Evolutionary conservation across 2,329 filamentous ascomycete species (phyloP).

Genomic region (Karstenula rhodostoma): DNA sequence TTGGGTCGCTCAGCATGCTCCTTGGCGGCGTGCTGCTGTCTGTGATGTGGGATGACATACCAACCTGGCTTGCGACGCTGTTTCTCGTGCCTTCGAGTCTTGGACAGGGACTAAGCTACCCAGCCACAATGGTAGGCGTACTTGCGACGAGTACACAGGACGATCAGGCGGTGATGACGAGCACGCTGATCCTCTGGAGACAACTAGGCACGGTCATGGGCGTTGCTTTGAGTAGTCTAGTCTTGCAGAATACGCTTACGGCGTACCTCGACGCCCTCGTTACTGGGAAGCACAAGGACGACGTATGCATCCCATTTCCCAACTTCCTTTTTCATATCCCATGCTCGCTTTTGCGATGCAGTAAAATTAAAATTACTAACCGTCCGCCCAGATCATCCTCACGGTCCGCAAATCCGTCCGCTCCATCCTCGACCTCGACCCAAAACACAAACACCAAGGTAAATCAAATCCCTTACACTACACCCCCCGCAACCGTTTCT

Average conservation of each 20-base stretch:
- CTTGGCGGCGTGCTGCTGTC: constrained; percentile 47
- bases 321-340: neutral
- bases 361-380: constrained; percentile 14
- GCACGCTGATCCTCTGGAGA: constrained; percentile 75
- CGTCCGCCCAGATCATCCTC: constrained; percentile 49
- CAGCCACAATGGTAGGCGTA: constrained; percentile 52
- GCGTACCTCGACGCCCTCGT: constrained; percentile 68
- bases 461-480: constrained; percentile 18
- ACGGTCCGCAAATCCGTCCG: constrained; percentile 60
- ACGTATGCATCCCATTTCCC: constrained; percentile 40
- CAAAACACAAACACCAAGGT: constrained; percentile 59
- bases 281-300: constrained; percentile 64
- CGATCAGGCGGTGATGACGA: constrained; percentile 63
- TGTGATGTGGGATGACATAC: constrained; percentile 49
- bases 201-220: constrained; percentile 76
- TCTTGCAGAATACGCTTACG: constrained; percentile 75
- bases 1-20: constrained; percentile 49
- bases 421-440: constrained; percentile 56
- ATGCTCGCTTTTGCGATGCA: neutral
- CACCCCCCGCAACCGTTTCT: neutral
- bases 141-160: constrained; percentile 53
- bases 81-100: constrained; percentile 52
- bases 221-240: constrained; percentile 74
- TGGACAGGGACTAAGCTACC: constrained; percentile 54
- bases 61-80: constrained; percentile 51